Evolutionary conservation across 305 asterid species (phyloP).

Genomic region (Fraxinus nigra): DNA sequence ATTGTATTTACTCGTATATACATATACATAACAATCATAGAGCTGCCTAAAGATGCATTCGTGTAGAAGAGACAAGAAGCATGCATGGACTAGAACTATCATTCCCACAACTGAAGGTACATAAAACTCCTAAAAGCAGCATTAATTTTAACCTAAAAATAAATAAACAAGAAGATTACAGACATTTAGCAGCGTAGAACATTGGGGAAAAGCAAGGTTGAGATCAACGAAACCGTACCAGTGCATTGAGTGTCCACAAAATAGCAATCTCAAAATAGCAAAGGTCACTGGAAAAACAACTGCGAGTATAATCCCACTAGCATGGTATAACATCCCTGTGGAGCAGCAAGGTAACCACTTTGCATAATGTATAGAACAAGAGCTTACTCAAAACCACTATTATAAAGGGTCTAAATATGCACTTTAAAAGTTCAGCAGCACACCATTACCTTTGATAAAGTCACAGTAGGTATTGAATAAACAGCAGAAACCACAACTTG

Average conservation of each 20-base stretch:
- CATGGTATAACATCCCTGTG: slow-evolving; percentile 79
- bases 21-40: neutral
- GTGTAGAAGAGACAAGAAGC: neutral
- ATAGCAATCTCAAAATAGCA: slow-evolving; percentile 68
- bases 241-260: slow-evolving; percentile 76
- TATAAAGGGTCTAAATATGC: slow-evolving; percentile 9
- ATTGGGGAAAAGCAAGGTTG: slow-evolving; percentile 15
- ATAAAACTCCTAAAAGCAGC: slow-evolving; percentile 9
- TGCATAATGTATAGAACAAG: slow-evolving; percentile 15
- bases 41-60: neutral
- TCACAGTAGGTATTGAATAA: slow-evolving; percentile 52
- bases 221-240: slow-evolving; percentile 51
- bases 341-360: slow-evolving; percentile 22
- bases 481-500: slow-evolving; percentile 47
- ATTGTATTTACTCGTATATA: neutral
- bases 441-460: slow-evolving; percentile 69
- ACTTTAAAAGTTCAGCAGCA: slow-evolving; percentile 20
- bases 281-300: slow-evolving; percentile 67
- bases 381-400: slow-evolving; percentile 3
- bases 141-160: neutral
- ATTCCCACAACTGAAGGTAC: neutral
- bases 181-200: slow-evolving; percentile 13
- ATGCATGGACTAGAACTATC: neutral
- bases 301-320: slow-evolving; percentile 65
- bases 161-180: slow-evolving; percentile 9